phyloP scores from a whole-genome alignment of 257 asterid species.

The Oldenlandia corymbosa region DNA sequence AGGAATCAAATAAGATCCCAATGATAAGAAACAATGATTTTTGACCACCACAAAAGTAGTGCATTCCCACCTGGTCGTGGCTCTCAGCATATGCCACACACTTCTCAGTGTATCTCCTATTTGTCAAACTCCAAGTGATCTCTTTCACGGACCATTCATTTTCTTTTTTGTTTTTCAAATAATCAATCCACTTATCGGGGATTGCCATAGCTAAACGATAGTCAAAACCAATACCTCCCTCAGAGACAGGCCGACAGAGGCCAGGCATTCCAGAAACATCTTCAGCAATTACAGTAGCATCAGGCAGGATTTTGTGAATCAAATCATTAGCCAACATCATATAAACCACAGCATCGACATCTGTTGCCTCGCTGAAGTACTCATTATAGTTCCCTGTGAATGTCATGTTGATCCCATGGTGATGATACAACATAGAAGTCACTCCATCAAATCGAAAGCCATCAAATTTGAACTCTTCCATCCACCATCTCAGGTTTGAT shows the following conservation, averaged over 20 bases:
- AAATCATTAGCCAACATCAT: conserved; percentile 87
- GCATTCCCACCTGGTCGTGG: conserved; percentile 76
- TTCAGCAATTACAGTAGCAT: conserved; percentile 88
- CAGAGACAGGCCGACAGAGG: conserved; percentile 68
- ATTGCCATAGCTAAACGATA: conserved; percentile 96
- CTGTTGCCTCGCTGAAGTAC: conserved; percentile 82
- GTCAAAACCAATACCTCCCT: conserved; percentile 93
- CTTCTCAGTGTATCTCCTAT: conserved; percentile 86
- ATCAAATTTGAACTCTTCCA: conserved; percentile 84
- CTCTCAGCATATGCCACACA: conserved; percentile 98
- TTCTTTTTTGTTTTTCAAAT: conserved; percentile 71
- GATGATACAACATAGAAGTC: conserved; percentile 93
- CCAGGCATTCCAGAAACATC: conserved; percentile 99
- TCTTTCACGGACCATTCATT: conserved; percentile 86
- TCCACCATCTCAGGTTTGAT: conserved; percentile 96
- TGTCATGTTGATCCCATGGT: conserved; percentile 78
- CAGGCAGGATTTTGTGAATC: conserved; percentile 67
- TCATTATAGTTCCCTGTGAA: conserved; percentile 77
- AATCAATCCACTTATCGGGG: conserved; percentile 97
- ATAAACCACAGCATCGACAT: conserved; percentile 90
- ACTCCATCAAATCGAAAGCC: conserved; percentile 98
- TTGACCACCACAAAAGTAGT: conserved; percentile 7
- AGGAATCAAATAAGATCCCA: not conserved
- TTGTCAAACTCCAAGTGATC: conserved; percentile 71
- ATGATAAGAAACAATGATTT: not conserved